Evolutionary conservation across 495 filamentous ascomycete genomes (phyloP), one percentile per base, ranked within the genome.

Genomic region (Amorphotheca resinae): DNA sequence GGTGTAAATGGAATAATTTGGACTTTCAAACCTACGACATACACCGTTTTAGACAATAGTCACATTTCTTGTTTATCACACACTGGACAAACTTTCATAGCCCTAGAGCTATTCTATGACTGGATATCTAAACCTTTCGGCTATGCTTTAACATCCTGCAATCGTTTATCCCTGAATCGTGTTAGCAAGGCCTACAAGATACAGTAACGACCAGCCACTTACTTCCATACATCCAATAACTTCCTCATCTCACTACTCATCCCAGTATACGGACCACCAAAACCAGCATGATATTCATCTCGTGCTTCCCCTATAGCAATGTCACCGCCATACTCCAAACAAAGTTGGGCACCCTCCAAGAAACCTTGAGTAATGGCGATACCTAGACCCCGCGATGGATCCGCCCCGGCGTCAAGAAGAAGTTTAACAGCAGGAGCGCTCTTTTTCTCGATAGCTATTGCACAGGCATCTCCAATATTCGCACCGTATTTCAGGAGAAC

Each of bases 401-500:
- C 25, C 5, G 25, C 25, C 5, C 25, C 25, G 5, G 5, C 11
- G 25, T 28, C 25, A 28, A 28, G 25, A 28, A 28, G 25, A 28
- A 28, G 25, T 11, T 28, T 28, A 11, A 28, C 25, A 11, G 25
- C 25, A 28, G 25, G 25, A 11, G 25, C 11, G 11, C 11, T 28
- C 25, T 40, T 40, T 5, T 23, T n/a, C 20, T 25, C 7, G 22
- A 40, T 40, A 12, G 38, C 21, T 16, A 22, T 7, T 15, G 15
- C 20, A 11, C 9, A 11, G 38, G 18, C 22, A 16, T 17, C 20
- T 22, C 12, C n/a, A 22, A 16, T n/a, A 23, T 40, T 7, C n/a
- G 21, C 21, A 40, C 38, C 38, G 20, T 23, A 40, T 11, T 40
- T 40, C 4, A 40, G 38, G 17, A 40, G 15, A 40, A 22, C 15